These are phyloP conservation scores for Endoconidiophora laricicola DNA, from an alignment of 2,329 filamentous ascomycete species.

Conservation along the genomic window DNA sequence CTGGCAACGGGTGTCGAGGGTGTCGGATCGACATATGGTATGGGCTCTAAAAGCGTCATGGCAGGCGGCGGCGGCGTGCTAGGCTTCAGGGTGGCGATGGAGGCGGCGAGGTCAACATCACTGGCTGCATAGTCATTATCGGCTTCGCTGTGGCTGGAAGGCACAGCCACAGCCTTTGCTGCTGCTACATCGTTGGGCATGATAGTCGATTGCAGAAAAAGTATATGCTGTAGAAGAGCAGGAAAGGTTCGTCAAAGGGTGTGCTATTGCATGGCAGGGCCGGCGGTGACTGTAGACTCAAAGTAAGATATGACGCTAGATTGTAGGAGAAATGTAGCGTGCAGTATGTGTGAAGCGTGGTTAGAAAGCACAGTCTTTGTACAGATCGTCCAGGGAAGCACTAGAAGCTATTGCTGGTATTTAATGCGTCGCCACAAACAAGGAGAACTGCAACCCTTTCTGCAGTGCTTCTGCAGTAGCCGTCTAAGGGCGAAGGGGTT, in stretches of 20 bases:
- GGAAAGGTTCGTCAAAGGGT: neutral
- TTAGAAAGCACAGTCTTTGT: too few relatives aligned
- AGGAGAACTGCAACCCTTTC: too few relatives aligned
- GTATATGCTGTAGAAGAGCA: neutral
- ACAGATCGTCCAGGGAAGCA: too few relatives aligned
- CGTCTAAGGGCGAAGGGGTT: too few relatives aligned
- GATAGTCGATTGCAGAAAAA: neutral
- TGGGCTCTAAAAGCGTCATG: constrained; percentile 32
- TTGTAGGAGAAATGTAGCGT: neutral
- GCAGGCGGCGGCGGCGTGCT: constrained; percentile 23
- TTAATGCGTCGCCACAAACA: too few relatives aligned
- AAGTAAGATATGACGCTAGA: neutral
- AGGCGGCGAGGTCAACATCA: constrained; percentile 17
- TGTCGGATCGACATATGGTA: constrained; percentile 39
- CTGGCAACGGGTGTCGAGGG: constrained; percentile 39
- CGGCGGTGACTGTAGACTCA: neutral
- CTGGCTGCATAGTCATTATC: neutral
- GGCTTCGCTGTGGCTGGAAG: neutral
- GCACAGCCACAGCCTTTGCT: neutral
- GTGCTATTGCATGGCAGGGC: neutral
- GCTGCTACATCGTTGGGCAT: neutral
- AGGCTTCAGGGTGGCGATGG: constrained; percentile 33
- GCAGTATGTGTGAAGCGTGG: too few relatives aligned
- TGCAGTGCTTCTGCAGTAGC: too few relatives aligned
- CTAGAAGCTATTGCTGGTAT: too few relatives aligned